Conservation (phyloP, 2,329 filamentous ascomycete genomes). For the Rhynchosporium agropyri region DNA sequence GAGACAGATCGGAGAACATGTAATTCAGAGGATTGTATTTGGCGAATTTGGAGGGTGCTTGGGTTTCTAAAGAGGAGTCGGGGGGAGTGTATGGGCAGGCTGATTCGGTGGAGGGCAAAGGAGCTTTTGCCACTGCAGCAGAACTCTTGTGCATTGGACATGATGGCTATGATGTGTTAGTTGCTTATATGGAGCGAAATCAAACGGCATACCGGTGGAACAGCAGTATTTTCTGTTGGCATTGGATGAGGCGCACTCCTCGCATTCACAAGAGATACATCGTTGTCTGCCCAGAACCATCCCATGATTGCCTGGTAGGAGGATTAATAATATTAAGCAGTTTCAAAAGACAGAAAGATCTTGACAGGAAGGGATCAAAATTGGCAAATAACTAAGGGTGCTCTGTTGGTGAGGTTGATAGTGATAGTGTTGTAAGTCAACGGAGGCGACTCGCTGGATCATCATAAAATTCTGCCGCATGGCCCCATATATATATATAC, state of each 20-base stretch:
- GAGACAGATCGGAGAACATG: slow-evolving; percentile 88
- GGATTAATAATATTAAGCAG: not conserved
- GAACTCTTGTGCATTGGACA: slow-evolving; percentile 68
- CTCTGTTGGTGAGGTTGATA: no score
- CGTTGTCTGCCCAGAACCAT: slow-evolving; percentile 42
- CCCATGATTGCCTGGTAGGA: slow-evolving; percentile 33
- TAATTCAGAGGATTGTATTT: slow-evolving; percentile 84
- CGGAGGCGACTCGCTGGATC: slow-evolving; percentile 12
- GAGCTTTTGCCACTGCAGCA: slow-evolving; percentile 39
- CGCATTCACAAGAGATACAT: slow-evolving; percentile 32
- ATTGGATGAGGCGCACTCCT: slow-evolving; percentile 34
- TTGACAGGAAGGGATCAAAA: no score
- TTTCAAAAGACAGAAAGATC: not conserved
- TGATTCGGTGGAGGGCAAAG: slow-evolving; percentile 38
- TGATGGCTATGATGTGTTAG: slow-evolving; percentile 53
- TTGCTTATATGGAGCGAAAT: not conserved
- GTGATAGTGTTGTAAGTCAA: not conserved
- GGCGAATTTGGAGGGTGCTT: slow-evolving; percentile 56
- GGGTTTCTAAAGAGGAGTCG: slow-evolving; percentile 31
- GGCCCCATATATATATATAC: not conserved
- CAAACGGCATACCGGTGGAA: slow-evolving; percentile 36
- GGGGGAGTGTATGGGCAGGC: slow-evolving; percentile 41
- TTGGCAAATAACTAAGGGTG: no score
- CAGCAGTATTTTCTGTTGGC: slow-evolving; percentile 28
- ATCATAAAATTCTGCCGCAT: slow-evolving; percentile 11